Base-by-base conservation (phyloP, 2,329 filamentous ascomycete genomes). In the Drechslerella coelobrocha region DNA sequence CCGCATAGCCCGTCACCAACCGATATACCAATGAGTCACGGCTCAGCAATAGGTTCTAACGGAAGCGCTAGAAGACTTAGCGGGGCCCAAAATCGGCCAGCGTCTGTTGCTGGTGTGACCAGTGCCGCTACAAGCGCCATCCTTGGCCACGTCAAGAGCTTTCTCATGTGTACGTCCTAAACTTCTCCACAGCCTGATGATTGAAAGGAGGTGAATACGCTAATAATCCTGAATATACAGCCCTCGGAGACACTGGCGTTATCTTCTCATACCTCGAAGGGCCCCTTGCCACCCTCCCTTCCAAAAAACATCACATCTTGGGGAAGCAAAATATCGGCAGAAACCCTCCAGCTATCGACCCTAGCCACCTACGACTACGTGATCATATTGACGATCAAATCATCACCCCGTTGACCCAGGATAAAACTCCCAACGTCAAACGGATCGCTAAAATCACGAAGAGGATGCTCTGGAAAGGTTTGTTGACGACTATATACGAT, bases 201-300 rank as follows among this genome's bases (percentile, higher is more conserved):
- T 19, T 47, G 9, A 26, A 52, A 52, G 2, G 9, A 12, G 8
- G 21, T 8, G 4, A 39, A n/a, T 39, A 39, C 12, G 4, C 26
- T 19, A n/a, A 12, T 31, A 24, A 48, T n/a, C 17, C 3, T 7
- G 2, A 14, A 9, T 23, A 10, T 24, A 8, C 17, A 61, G 57
- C 47, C 6, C 27, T 61, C 19, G 47, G 53, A 43, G 31, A 53
- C 9, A 45, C 53, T 14, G 57, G 57, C 9, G 21, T 43, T 12
- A 24, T 61, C n/a, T 61, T 61, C 26, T 14, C 53, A 12, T 61
- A 61, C 23, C 57, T 61, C 8, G 52, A 47, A 21, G 57, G 57
- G 7, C 52, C 57, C 7, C 45, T 43, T 21, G 41, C 34, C 21
- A 24, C 24, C 21, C 31, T 52, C 6, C 19, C 5, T 2, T 21